Percentiles rank a stretch among this genome's conserved stretches.
These are phyloP conservation scores for Malus hybrid DNA, from an alignment of 331 rosid species.

Conservation along the genomic window DNA sequence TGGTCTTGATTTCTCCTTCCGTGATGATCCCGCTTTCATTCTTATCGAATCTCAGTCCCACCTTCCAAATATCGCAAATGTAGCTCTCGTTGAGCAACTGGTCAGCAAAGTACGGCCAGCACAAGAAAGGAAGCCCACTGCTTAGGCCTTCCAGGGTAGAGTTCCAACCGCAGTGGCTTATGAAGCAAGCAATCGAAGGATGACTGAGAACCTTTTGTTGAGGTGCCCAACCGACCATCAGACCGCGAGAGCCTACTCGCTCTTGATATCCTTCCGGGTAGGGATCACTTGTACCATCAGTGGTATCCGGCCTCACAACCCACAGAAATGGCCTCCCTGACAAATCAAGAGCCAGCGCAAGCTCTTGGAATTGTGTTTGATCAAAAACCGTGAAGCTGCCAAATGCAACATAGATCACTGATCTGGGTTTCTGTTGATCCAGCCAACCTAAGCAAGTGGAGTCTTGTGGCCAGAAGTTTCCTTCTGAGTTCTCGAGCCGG, in stretches of 20 bases:
- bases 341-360: neutral
- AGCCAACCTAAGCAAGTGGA: neutral
- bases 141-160: neutral
- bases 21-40: too few species aligned
- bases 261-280: neutral
- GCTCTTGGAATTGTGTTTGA: neutral
- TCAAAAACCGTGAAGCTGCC: neutral
- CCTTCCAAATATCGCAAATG: neutral
- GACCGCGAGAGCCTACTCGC: neutral
- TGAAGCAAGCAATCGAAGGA: neutral
- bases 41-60: neutral
- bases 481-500: neutral
- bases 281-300: neutral
- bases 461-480: neutral
- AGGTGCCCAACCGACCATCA: neutral
- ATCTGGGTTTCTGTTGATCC: neutral
- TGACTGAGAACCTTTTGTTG: neutral
- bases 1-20: too few species aligned
- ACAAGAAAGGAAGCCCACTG: neutral
- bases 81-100: neutral
- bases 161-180: neutral
- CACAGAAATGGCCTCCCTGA: neutral
- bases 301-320: neutral
- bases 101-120: neutral
- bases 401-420: neutral